Base-by-base conservation (phyloP, 768 basidiomycete species). In the Psilocybe tampanensis region DNA sequence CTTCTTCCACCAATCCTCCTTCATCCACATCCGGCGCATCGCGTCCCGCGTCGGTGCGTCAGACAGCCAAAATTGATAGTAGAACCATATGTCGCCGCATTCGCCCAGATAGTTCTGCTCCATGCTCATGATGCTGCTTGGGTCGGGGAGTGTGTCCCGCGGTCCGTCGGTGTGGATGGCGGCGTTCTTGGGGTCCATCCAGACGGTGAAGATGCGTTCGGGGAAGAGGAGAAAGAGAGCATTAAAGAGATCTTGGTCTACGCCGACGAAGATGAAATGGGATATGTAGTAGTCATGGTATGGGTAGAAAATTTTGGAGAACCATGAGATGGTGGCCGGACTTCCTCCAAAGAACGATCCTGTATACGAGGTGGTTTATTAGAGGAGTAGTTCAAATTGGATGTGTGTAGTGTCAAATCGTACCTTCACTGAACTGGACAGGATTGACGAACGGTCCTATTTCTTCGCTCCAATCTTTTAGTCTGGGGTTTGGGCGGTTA, bases 261-360 rank as follows among this genome's bases (percentile, higher is more conserved):
- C 81, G 9, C 83, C 82, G 18, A 83, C 76, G 62, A 85, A 83
- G 11, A 74, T 59, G 21, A 69, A 69, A 7, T 70, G 67, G 7
- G 64, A 62, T 44, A 84, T 74, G 66, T 82, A 85, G 60, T 74
- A 52, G 64, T 85, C 74, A 66, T 85, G 84, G 54, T 81, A 80
- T 0, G 73, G 65, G 64, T 83, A 85, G 64, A 76, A 86, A 0
- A 70, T 67, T 15, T 67, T 54, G 1, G 74, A 63, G 67, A 73
- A 83, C 84, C 82, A 84, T 6, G 70, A 55, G n/a, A 84, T 67
- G 0, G 80, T 73, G 2, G 60, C 23, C 0, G 77, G 77, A 1
- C 74, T 63, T 13, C 82, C 82, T 8, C 85, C 84, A 57, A 86
- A 85, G 66, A 84, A 84, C 0, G 83, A 81, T 13, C 80, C 83